Base-by-base conservation (phyloP, 805 yeast species). In the Ogataea minuta region DNA sequence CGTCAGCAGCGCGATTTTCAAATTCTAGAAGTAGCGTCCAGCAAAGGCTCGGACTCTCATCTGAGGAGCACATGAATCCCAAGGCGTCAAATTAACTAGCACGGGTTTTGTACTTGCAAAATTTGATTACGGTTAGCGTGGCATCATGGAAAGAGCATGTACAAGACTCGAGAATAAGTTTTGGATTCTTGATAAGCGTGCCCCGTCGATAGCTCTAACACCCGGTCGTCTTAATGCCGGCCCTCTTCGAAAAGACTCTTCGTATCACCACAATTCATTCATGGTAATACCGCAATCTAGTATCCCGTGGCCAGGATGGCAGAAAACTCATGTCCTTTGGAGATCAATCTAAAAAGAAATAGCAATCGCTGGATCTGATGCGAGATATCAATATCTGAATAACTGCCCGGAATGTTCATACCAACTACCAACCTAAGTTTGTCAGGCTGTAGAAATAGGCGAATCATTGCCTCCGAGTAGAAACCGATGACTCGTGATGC, bases 361-460 rank as follows among this genome's bases (percentile, higher is more conserved):
- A 62, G 34, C 74, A 72, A 11, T 67, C 44, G 26, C n/a, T 38
- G 66, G 64, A 53, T 65, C 63, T 28, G 71, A 67, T 39, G 67
- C 60, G 70, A 74, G 70, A 21, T 65, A 48, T 20, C 65, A 44
- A 6, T 51, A 50, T 27, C 58, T 32, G 25, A 50, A 28, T 13
- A 56, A 63, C 33, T 68, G 75, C 44, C 72, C 76, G 13, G 66
- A 64, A 42, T 68, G 63, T 43, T 65, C 72, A 66, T 77, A 80
- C 69, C 76, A 80, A 50, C 75, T 80, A 23, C 74, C 55, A 6
- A 81, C 78, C 23, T 79, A 54, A 16, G 76, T 64, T 26, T 76
- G 71, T 55, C 72, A 73, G 2, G 79, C 74, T 2, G 86, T 84
- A 4, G 77, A 70, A 19, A 79, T 71, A 19, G 72, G 64, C 34